Conservation (phyloP, 1,284 basidiomycete genomes). For the Mycena sp. region DNA sequence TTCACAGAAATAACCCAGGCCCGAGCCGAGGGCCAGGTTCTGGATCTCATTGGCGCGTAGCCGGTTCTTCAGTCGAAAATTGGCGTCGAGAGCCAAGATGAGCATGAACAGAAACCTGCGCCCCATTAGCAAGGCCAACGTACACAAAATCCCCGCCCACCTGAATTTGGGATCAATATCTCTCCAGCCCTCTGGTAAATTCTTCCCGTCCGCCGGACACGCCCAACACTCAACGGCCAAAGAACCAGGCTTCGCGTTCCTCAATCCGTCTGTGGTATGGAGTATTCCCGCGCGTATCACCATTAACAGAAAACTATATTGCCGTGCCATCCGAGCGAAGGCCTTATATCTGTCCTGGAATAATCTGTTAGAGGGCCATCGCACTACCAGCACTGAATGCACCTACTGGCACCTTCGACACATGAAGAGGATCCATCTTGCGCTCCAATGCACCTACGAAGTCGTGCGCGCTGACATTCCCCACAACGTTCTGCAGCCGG, state of each 20-base stretch:
- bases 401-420: constrained; percentile 7
- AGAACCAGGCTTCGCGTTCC: background rate
- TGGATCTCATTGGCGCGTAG: too few species aligned
- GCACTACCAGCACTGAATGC: too few species aligned
- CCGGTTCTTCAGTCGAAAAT: too few species aligned
- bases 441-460: constrained; percentile 38
- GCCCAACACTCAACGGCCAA: constrained; percentile 1
- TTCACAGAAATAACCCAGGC: constrained; percentile 27
- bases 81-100: too few species aligned
- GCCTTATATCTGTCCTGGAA: constrained; percentile 27
- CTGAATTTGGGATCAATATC: too few species aligned
- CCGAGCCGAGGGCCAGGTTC: too few species aligned
- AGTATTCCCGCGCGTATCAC: constrained; percentile 8
- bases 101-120: background rate
- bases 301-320: constrained; percentile 16
- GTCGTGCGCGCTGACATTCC: constrained; percentile 22
- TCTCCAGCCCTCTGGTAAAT: too few species aligned
- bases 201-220: constrained; percentile 20
- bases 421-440: constrained; percentile 17
- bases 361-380: too few species aligned
- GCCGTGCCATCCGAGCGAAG: constrained; percentile 25
- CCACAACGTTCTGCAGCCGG: constrained; percentile 23
- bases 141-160: too few species aligned
- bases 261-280: background rate
- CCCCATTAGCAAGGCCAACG: too few species aligned